Evolutionary conservation across 2,329 filamentous ascomycete genomes (phyloP).

Genomic region (Fusarium falciforme): DNA sequence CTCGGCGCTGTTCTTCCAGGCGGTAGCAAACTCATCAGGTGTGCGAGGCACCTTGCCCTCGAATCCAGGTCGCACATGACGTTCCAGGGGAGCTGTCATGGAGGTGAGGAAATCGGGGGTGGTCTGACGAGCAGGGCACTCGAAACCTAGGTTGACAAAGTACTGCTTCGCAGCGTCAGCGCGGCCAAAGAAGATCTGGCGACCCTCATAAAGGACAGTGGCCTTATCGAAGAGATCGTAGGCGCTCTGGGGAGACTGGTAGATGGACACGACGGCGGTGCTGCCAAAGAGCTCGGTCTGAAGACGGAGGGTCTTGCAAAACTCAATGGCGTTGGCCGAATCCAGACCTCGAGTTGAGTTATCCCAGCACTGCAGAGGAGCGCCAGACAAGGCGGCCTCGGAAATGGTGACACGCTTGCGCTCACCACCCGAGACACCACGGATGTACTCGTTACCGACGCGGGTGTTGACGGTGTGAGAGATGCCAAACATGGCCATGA

Average conservation of each 20-base stretch:
- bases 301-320: constrained; percentile 76
- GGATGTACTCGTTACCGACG: constrained; percentile 80
- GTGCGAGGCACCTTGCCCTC: constrained; percentile 68
- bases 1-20: constrained; percentile 67
- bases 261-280: constrained; percentile 78
- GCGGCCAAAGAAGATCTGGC: constrained; percentile 72
- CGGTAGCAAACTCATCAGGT: constrained; percentile 69
- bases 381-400: constrained; percentile 68
- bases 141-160: constrained; percentile 75
- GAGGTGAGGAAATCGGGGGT: constrained; percentile 79
- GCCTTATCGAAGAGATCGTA: constrained; percentile 75
- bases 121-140: constrained; percentile 74
- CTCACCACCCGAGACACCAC: constrained; percentile 81
- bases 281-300: constrained; percentile 74
- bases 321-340: constrained; percentile 80
- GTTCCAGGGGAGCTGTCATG: constrained; percentile 71
- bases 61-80: constrained; percentile 65
- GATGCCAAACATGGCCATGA: constrained; percentile 82
- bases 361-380: constrained; percentile 74
- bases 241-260: constrained; percentile 73
- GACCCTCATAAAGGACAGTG: constrained; percentile 68
- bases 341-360: constrained; percentile 81
- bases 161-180: constrained; percentile 71
- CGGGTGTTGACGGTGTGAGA: constrained; percentile 78
- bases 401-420: constrained; percentile 74